These are phyloP conservation scores for Exserohilum rostratum DNA, from an alignment of 2,329 filamentous ascomycete species.

Conservation along the genomic window DNA sequence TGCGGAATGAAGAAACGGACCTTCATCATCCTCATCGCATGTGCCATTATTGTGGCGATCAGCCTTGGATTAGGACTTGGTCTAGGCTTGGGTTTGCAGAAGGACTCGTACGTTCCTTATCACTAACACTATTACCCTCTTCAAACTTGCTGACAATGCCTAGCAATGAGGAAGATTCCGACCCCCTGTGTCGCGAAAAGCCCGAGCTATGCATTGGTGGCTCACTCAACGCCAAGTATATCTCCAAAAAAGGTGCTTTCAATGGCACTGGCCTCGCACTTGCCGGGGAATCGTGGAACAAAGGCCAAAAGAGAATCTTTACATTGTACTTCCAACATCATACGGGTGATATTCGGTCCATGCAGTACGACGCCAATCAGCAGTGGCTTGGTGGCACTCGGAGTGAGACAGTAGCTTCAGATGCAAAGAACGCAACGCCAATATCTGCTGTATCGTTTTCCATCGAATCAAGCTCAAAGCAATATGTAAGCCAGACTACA, in stretches of 20 bases:
- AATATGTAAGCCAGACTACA: conserved; percentile 36
- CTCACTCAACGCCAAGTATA: conserved; percentile 46
- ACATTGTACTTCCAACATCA: conserved; percentile 56
- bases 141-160: neutral
- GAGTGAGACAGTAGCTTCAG: conserved; percentile 48
- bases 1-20: conserved; percentile 34
- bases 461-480: conserved; percentile 44
- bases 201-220: conserved; percentile 49
- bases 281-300: conserved; percentile 52
- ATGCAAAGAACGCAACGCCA: conserved; percentile 53
- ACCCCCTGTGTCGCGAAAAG: conserved; percentile 35
- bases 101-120: conserved; percentile 19
- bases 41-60: conserved; percentile 37
- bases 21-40: conserved; percentile 30
- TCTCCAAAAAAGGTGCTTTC: conserved; percentile 52
- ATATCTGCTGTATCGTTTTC: conserved; percentile 53
- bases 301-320: conserved; percentile 46
- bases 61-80: conserved; percentile 47
- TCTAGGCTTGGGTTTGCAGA: conserved; percentile 43
- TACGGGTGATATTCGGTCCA: conserved; percentile 50
- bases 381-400: conserved; percentile 49
- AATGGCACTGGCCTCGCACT: conserved; percentile 56
- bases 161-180: conserved; percentile 8
- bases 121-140: neutral
- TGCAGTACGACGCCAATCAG: conserved; percentile 46